phyloP scores from a whole-genome alignment of 768 basidiomycete species.

The Amanita phalloides region DNA sequence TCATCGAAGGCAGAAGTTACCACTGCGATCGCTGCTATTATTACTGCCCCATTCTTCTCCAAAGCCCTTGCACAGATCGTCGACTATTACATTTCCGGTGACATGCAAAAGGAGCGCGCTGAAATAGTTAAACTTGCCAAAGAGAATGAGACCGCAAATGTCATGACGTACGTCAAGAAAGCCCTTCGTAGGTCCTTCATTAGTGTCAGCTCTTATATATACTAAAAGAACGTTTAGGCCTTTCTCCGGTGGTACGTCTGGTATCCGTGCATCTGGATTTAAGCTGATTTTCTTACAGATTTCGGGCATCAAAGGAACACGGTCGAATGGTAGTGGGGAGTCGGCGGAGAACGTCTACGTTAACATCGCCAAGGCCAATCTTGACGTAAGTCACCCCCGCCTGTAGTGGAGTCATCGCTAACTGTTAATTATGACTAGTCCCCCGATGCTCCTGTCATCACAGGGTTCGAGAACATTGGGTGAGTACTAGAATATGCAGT shows the following conservation, averaged over 20 bases:
- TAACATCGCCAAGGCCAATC: slow-evolving; percentile 26
- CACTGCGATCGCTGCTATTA: slow-evolving; percentile 39
- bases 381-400: slow-evolving; percentile 21
- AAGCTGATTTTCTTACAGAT: slow-evolving; percentile 17
- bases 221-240: slow-evolving; percentile 11
- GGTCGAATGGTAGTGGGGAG: slow-evolving; percentile 15
- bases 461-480: slow-evolving; percentile 21
- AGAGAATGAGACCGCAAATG: slow-evolving; percentile 8
- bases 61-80: slow-evolving; percentile 45
- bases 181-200: slow-evolving; percentile 29
- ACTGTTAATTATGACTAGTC: slow-evolving; percentile 14
- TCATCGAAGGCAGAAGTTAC: slow-evolving; percentile 27
- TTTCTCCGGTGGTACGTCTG: slow-evolving; percentile 22
- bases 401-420: slow-evolving; percentile 10
- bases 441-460: slow-evolving; percentile 16
- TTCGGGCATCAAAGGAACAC: slow-evolving; percentile 30
- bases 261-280: not conserved
- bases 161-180: slow-evolving; percentile 34
- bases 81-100: slow-evolving; percentile 44
- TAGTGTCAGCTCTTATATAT: not conserved
- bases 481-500: slow-evolving; percentile 2
- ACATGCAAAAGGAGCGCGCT: slow-evolving; percentile 21
- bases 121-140: slow-evolving; percentile 26
- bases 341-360: slow-evolving; percentile 23
- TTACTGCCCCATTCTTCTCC: slow-evolving; percentile 46